phyloP scores from a whole-genome alignment of 179 eudicot genomes.

The Corrigiola litoralis region DNA sequence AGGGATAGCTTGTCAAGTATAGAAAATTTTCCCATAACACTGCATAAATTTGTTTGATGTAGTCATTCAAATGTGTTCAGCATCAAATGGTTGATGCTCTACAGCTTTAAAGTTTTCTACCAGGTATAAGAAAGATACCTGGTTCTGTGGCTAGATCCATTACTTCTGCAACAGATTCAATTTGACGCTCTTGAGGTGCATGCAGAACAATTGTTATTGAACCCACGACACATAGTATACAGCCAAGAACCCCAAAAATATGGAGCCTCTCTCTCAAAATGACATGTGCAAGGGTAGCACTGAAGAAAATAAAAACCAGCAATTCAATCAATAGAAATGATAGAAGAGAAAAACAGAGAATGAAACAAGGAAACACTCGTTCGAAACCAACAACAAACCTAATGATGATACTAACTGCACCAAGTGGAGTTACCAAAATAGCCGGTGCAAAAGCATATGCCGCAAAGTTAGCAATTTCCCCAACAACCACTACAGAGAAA shows the following conservation, averaged over 20 bases:
- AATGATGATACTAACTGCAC: constrained; percentile 88
- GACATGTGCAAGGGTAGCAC: constrained; percentile 80
- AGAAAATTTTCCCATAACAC: background rate
- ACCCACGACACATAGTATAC: constrained; percentile 81
- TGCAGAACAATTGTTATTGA: constrained; percentile 79
- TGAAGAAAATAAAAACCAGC: constrained; percentile 28
- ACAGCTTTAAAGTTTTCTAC: background rate
- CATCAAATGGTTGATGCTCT: background rate
- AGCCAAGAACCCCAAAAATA: constrained; percentile 80
- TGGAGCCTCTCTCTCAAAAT: constrained; percentile 70
- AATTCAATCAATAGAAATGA: constrained; percentile 7
- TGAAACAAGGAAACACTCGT: background rate
- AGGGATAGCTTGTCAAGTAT: background rate
- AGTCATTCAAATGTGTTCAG: background rate
- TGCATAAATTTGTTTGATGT: background rate
- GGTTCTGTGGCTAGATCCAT: constrained; percentile 96
- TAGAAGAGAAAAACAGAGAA: background rate
- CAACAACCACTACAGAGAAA: constrained; percentile 67
- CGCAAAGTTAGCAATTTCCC: constrained; percentile 83
- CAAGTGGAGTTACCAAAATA: constrained; percentile 86
- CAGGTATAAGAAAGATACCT: constrained; percentile 35
- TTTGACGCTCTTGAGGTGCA: constrained; percentile 87
- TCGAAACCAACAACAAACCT: constrained; percentile 40
- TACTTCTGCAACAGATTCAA: constrained; percentile 74
- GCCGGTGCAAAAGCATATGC: constrained; percentile 97